Evolutionary conservation across 164 flowering plant species (phyloP).

Genomic region (Chimonanthus praecox): DNA sequence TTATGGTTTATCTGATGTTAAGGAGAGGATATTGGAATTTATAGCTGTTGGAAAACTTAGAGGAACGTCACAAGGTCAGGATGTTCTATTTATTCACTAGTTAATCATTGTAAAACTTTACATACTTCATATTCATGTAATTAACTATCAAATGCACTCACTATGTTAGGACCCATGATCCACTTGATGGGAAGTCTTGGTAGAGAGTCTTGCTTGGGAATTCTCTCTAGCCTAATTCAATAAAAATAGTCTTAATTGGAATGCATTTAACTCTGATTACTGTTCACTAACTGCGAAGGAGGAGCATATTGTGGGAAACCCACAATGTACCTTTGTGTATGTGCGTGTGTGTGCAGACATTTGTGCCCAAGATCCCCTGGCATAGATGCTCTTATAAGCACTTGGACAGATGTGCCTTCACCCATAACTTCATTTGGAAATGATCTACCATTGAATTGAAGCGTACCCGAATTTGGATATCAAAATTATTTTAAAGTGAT

Average conservation of each 20-base stretch:
- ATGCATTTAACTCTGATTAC: background rate
- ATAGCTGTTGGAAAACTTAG: conserved; percentile 97
- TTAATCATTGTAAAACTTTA: background rate
- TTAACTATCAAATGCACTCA: too few species aligned
- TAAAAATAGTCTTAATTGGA: background rate
- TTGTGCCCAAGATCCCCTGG: too few species aligned
- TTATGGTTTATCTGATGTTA: conserved; percentile 92
- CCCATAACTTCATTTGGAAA: too few species aligned
- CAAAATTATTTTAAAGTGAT: too few species aligned
- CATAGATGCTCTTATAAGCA: too few species aligned
- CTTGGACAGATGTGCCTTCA: too few species aligned
- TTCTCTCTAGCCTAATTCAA: background rate
- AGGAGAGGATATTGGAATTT: conserved; percentile 97
- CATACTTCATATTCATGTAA: too few species aligned
- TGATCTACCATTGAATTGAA: too few species aligned
- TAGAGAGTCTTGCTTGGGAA: too few species aligned
- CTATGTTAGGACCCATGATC: too few species aligned
- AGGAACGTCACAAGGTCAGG: conserved; percentile 88
- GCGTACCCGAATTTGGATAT: too few species aligned
- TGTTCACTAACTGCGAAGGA: background rate
- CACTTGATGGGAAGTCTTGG: too few species aligned
- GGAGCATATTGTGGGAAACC: background rate
- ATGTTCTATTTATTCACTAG: background rate
- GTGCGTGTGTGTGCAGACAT: background rate
- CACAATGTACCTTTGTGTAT: background rate